These are phyloP conservation scores for Coffea canephora DNA, from an alignment of 257 asterid species.

Conservation along the genomic window DNA sequence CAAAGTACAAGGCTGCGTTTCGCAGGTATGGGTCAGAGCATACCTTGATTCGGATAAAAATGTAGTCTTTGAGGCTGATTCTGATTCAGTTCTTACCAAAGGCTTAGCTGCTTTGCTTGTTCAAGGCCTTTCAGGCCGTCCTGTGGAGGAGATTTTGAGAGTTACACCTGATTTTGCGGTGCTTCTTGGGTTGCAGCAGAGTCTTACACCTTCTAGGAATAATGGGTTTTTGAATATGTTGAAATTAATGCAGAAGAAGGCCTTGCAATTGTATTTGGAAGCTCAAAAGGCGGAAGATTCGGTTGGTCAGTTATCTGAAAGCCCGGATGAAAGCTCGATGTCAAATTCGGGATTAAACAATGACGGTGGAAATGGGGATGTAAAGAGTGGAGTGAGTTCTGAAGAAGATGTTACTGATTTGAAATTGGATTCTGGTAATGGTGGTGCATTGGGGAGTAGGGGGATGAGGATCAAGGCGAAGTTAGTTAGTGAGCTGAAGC, in stretches of 20 bases:
- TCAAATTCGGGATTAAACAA: slow-evolving; percentile 23
- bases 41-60: slow-evolving; percentile 53
- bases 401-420: slow-evolving; percentile 19
- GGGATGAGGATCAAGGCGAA: slow-evolving; percentile 61
- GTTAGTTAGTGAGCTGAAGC: slow-evolving; percentile 51
- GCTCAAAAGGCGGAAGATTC: slow-evolving; percentile 39
- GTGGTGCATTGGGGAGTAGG: slow-evolving; percentile 45
- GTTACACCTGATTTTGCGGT: slow-evolving; percentile 73
- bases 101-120: slow-evolving; percentile 91
- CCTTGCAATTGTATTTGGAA: slow-evolving; percentile 56
- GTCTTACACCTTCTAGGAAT: slow-evolving; percentile 72
- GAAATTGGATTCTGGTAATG: slow-evolving; percentile 23
- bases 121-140: slow-evolving; percentile 71
- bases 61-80: slow-evolving; percentile 81
- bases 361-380: slow-evolving; percentile 22
- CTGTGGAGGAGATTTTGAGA: slow-evolving; percentile 63
- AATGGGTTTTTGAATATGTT: slow-evolving; percentile 92
- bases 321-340: slow-evolving; percentile 23
- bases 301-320: slow-evolving; percentile 13
- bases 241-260: slow-evolving; percentile 82
- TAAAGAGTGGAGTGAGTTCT: slow-evolving; percentile 13
- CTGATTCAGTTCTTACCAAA: slow-evolving; percentile 74
- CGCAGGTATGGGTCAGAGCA: slow-evolving; percentile 90
- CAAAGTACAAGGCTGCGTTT: slow-evolving; percentile 73
- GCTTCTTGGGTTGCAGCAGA: slow-evolving; percentile 75